Conservation (phyloP, 75 land plant genomes). For the Sequoia sempervirens region DNA sequence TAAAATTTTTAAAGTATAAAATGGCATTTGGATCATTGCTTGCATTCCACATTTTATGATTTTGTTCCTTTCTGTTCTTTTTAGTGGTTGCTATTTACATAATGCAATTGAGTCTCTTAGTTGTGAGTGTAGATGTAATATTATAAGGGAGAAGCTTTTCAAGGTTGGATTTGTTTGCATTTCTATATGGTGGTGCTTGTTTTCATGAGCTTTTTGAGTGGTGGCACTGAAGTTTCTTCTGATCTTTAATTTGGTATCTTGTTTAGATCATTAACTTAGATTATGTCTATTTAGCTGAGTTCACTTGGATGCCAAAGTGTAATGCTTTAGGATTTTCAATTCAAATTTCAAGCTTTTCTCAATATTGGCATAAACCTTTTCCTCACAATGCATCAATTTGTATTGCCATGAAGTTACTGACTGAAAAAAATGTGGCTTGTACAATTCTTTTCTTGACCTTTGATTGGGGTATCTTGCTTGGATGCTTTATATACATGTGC, state of each 20-base stretch:
- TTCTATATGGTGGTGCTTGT: neutral
- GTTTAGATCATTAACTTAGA: neutral
- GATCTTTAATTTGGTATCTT: neutral
- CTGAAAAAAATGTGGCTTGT: neutral
- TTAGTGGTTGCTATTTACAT: neutral
- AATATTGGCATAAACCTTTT: neutral
- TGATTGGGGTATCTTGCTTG: neutral
- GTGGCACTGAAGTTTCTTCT: neutral
- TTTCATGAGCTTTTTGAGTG: neutral
- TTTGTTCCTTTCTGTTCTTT: neutral
- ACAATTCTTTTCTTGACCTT: neutral
- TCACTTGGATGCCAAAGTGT: neutral
- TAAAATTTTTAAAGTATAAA: neutral
- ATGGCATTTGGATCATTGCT: neutral
- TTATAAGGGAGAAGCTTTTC: neutral
- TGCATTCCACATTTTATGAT: neutral
- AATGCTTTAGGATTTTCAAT: neutral
- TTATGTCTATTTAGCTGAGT: neutral
- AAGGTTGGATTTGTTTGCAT: neutral
- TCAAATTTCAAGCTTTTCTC: neutral
- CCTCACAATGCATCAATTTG: neutral
- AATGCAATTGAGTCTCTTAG: neutral
- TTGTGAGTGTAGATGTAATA: neutral
- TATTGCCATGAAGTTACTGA: neutral
- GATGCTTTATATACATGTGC: neutral